Evolutionary conservation across 169 alveolate genomes (phyloP).

Genomic region (Plasmodium berghei): DNA sequence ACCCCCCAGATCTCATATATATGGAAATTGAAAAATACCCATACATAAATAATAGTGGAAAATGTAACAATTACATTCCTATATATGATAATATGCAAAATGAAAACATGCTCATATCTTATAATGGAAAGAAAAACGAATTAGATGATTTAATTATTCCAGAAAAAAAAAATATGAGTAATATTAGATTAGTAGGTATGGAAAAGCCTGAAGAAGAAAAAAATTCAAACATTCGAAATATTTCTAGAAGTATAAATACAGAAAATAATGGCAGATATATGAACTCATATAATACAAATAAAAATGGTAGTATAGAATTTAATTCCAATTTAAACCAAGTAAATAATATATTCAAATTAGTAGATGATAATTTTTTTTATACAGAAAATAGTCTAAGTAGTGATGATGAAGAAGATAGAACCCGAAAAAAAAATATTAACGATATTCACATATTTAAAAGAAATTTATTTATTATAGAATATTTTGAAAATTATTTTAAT

Average conservation of each 20-base stretch:
- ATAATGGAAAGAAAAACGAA: neutral
- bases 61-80: neutral
- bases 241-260: neutral
- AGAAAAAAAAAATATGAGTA: too few species aligned
- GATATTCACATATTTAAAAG: slow-evolving; percentile 53
- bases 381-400: slow-evolving; percentile 29
- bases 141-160: neutral
- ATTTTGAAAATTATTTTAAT: slow-evolving; percentile 20
- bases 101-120: neutral
- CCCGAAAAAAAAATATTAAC: slow-evolving; percentile 1
- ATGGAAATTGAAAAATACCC: neutral
- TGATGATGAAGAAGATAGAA: slow-evolving; percentile 58
- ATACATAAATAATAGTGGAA: too few species aligned
- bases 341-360: neutral
- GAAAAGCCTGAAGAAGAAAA: neutral
- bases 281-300: neutral
- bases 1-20: neutral
- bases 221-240: neutral
- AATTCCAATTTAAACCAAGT: neutral
- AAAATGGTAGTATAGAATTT: neutral
- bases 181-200: too few species aligned
- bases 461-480: slow-evolving; percentile 44
- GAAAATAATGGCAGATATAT: neutral
- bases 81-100: neutral
- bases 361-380: slow-evolving; percentile 24